Evolutionary conservation across 2,329 filamentous ascomycete genomes (phyloP).

Genomic region (Herpotrichia juniperi): DNA sequence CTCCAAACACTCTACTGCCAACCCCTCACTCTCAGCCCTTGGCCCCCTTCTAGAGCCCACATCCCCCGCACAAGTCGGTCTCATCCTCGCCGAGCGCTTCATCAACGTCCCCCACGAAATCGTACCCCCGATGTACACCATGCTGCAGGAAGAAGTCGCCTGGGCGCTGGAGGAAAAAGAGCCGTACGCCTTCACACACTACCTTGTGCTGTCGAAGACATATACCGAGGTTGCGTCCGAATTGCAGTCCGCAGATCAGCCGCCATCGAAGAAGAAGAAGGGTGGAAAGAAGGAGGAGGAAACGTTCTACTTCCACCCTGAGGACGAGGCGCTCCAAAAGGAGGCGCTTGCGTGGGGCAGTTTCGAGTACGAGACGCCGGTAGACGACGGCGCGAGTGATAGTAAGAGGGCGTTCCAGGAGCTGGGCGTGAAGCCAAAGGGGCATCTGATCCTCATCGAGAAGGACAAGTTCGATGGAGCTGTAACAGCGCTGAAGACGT

Average conservation of each 20-base stretch:
- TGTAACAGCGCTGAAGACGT: constrained; percentile 76
- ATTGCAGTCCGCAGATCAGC: constrained; percentile 62
- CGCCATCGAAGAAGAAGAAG: constrained; percentile 51
- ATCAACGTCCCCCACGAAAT: constrained; percentile 98
- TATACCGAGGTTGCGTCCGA: constrained; percentile 87
- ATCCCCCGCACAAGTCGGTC: constrained; percentile 67
- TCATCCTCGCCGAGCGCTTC: constrained; percentile 89
- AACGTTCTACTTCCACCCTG: constrained; percentile 90
- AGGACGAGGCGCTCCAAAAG: constrained; percentile 87
- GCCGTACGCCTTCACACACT: constrained; percentile 92
- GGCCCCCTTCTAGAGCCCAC: constrained; percentile 43
- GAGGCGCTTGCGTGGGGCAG: constrained; percentile 73
- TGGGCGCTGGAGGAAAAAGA: constrained; percentile 89
- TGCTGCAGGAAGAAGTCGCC: constrained; percentile 89
- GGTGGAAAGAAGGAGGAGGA: constrained; percentile 56
- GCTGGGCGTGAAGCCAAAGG: constrained; percentile 82
- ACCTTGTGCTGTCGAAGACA: constrained; percentile 88
- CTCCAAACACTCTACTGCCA: constrained; percentile 58
- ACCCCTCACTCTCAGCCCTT: constrained; percentile 59
- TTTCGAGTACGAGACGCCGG: constrained; percentile 79
- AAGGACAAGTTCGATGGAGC: constrained; percentile 75
- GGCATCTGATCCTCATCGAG: constrained; percentile 87
- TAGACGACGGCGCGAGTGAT: constrained; percentile 80
- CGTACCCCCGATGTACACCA: constrained; percentile 90
- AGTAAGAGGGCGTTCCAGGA: constrained; percentile 96